phyloP scores from a whole-genome alignment of 225 moss, liverwort and hornwort species.

The Straminergon stramineum region DNA sequence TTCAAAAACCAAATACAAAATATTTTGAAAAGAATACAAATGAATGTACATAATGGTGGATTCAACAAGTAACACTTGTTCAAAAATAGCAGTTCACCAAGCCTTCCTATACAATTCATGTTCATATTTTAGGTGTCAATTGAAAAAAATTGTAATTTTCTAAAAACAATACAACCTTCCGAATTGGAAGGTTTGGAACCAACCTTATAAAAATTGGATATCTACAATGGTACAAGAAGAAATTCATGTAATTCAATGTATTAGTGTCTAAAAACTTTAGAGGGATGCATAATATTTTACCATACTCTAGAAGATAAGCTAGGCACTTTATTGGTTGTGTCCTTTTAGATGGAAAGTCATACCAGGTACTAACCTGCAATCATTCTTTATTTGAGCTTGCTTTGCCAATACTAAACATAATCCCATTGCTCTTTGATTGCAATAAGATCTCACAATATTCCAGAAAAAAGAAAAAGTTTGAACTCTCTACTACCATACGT shows the following conservation, averaged over 20 bases:
- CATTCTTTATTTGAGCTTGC: neutral
- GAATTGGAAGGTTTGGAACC: neutral
- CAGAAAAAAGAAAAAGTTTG: neutral
- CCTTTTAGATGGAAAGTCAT: neutral
- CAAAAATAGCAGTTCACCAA: neutral
- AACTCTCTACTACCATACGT: neutral
- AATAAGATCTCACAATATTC: neutral
- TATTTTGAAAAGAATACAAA: neutral
- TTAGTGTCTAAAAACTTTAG: neutral
- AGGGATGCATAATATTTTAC: no score
- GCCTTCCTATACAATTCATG: neutral
- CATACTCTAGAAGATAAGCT: neutral
- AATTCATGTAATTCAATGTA: neutral
- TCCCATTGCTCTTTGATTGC: neutral
- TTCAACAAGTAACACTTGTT: neutral
- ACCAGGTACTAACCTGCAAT: neutral
- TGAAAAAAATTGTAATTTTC: neutral
- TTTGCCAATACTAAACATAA: neutral
- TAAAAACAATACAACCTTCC: neutral
- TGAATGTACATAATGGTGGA: neutral
- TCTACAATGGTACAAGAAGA: neutral
- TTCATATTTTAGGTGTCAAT: neutral
- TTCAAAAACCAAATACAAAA: neutral
- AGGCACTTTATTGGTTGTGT: neutral
- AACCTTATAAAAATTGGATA: neutral